A percentile compares a stretch with the other conserved stretches of the same genome.
phyloP scores from a whole-genome alignment of 306 rosid genomes.

The Gastrolobium villosum region DNA sequence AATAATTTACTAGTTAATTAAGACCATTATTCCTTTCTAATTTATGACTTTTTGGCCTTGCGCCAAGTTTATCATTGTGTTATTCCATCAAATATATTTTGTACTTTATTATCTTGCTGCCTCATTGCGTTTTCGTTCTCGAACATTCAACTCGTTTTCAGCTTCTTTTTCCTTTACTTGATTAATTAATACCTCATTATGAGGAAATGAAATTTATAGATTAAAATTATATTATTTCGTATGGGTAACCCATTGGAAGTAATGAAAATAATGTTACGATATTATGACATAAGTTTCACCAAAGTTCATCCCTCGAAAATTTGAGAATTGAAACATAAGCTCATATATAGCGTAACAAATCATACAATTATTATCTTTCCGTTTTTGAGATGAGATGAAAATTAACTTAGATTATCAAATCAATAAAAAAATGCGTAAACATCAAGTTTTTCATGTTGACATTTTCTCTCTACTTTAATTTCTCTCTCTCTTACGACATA shows the following conservation, averaged over 20 bases:
- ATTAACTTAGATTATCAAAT: not conserved
- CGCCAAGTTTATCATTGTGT: not conserved
- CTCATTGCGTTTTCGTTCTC: not conserved
- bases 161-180: not conserved
- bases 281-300: not conserved
- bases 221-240: not conserved
- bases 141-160: too few relatives aligned
- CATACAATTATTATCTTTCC: too few relatives aligned
- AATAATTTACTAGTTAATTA: constrained; percentile 37
- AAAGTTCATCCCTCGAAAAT: not conserved
- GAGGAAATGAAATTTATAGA: not conserved
- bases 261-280: too few relatives aligned
- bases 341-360: too few relatives aligned
- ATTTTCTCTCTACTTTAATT: not conserved
- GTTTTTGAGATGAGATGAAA: too few relatives aligned
- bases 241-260: not conserved
- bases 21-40: constrained; percentile 22
- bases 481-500: not conserved
- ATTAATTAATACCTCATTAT: not conserved
- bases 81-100: not conserved
- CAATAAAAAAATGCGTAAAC: not conserved
- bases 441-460: not conserved
- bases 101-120: constrained; percentile 9
- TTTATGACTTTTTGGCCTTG: not conserved
- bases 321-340: not conserved